A percentile compares a stretch with the other conserved stretches of the same genome.
phyloP scores from a whole-genome alignment of 139 green algal genomes.

The Chlamydomonas schloesseri region DNA sequence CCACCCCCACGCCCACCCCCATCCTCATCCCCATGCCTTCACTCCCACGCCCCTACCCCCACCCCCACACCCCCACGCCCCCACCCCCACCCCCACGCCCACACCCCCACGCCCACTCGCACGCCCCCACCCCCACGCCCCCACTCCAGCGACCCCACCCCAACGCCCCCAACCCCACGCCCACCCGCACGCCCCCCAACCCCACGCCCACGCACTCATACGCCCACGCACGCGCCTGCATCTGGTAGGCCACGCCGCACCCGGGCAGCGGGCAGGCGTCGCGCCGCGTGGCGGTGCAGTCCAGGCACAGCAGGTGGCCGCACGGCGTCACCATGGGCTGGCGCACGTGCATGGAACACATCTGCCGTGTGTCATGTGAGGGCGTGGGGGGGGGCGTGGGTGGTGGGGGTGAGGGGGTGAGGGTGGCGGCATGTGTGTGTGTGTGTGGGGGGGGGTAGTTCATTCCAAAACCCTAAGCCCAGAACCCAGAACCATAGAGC shows the following conservation, averaged over 20 bases:
- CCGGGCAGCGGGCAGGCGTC: constrained; percentile 56
- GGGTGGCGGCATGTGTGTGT: neutral
- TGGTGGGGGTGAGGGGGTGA: neutral
- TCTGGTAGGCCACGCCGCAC: constrained; percentile 76
- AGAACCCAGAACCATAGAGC: no score
- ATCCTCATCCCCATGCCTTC: no score
- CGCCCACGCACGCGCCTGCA: constrained; percentile 52
- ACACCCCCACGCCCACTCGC: no score
- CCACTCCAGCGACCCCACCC: no score
- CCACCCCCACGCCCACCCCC: no score
- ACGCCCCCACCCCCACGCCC: no score
- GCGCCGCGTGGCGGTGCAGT: constrained; percentile 69
- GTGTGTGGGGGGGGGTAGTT: no score
- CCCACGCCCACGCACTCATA: neutral
- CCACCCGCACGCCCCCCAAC: neutral
- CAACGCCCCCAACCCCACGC: neutral
- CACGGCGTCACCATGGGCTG: constrained; percentile 90
- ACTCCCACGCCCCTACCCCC: no score
- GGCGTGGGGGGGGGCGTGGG: neutral
- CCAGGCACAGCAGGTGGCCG: constrained; percentile 87
- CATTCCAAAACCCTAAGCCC: no score
- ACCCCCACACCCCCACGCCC: no score
- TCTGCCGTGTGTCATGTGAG: no score
- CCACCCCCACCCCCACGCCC: no score
- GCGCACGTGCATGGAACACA: constrained; percentile 35